These are phyloP conservation scores for Globisporangium ultimum DNA, from an alignment of 352 stramenopile species.

Conservation along the genomic window DNA sequence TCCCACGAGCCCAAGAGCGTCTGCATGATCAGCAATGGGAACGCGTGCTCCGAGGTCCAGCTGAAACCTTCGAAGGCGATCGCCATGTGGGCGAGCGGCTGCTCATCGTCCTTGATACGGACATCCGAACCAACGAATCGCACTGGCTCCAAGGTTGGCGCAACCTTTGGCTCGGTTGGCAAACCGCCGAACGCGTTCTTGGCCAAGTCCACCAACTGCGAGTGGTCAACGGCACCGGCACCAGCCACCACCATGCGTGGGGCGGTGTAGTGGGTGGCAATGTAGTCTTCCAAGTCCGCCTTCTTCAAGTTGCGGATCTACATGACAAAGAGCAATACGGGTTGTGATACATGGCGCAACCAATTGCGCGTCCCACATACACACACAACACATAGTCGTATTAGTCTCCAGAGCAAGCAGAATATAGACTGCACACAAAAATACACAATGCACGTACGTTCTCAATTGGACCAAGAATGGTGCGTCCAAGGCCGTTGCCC, in stretches of 20 bases:
- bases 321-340: neutral
- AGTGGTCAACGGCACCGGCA: slow-evolving; percentile 97
- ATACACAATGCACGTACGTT: slow-evolving; percentile 89
- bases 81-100: slow-evolving; percentile 92
- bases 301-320: slow-evolving; percentile 91
- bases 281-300: slow-evolving; percentile 96
- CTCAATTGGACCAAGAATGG: slow-evolving; percentile 98
- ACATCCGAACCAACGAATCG: slow-evolving; percentile 90
- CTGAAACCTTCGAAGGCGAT: slow-evolving; percentile 98
- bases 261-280: slow-evolving; percentile 99
- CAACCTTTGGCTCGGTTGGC: slow-evolving; percentile 69
- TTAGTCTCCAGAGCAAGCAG: neutral
- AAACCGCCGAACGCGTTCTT: slow-evolving; percentile 96
- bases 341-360: no score
- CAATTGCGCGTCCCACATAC: neutral
- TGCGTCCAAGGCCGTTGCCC: slow-evolving; percentile 96
- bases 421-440: neutral
- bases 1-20: slow-evolving; percentile 92
- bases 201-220: slow-evolving; percentile 95
- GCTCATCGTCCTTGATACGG: slow-evolving; percentile 87
- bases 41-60: slow-evolving; percentile 98
- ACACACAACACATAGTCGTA: slow-evolving; percentile 4
- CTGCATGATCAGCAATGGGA: slow-evolving; percentile 98
- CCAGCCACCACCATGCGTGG: slow-evolving; percentile 98
- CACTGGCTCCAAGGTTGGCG: slow-evolving; percentile 71